These are phyloP conservation scores for Emmonsia crescens DNA, from an alignment of 2,329 filamentous ascomycete species.

Conservation along the genomic window DNA sequence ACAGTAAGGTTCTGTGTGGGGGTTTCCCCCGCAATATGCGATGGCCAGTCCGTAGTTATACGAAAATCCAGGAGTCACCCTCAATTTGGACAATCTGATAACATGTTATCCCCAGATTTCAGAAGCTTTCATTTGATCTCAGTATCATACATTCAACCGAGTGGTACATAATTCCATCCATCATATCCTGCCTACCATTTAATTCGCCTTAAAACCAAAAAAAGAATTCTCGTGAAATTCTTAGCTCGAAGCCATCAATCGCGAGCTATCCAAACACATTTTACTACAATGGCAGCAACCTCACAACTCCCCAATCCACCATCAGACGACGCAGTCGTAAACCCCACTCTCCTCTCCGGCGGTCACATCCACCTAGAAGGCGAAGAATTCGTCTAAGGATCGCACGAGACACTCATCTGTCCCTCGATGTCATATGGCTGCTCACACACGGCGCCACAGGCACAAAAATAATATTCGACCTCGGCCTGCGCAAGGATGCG, in stretches of 20 bases:
- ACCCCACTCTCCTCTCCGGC: background rate
- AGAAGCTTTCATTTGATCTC: too few species aligned
- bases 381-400: slow-evolving; percentile 1
- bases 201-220: too few species aligned
- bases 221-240: too few species aligned
- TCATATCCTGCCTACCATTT: too few species aligned
- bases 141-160: too few species aligned
- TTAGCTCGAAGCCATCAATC: too few species aligned
- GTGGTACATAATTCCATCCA: too few species aligned
- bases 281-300: background rate
- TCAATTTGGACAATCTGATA: too few species aligned
- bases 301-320: background rate
- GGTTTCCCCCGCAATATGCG: background rate
- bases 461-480: slow-evolving; percentile 20
- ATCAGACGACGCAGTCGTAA: background rate
- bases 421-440: slow-evolving; percentile 8
- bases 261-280: background rate
- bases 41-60: too few species aligned
- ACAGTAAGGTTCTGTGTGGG: background rate
- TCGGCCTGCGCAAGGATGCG: slow-evolving; percentile 24
- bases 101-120: too few species aligned
- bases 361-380: slow-evolving; percentile 5
- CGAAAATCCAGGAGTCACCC: background rate
- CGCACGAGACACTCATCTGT: background rate
- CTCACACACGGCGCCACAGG: slow-evolving; percentile 6